Evolutionary conservation across 176 grass and related monocot species (phyloP), one percentile per base, ranked within the genome.

Genomic region (Chloris gayana): DNA sequence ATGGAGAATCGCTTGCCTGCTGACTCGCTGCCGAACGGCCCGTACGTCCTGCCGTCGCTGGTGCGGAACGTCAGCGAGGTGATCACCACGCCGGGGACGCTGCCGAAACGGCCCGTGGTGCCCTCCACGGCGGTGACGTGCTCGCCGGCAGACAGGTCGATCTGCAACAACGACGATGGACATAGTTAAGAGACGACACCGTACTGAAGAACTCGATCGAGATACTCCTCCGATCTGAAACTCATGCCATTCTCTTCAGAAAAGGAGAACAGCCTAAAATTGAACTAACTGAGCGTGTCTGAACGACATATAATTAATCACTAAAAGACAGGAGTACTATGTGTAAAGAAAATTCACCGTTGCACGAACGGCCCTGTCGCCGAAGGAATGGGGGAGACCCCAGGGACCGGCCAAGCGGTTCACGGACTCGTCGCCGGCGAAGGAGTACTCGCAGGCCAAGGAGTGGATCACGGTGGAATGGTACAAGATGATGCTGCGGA

Each of bases 51-150:
- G 26, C 76, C 68, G 33, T 4, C 5, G 76, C 17, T 64, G 22
- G 58, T 85, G 37, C 68, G 68, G 46, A 79, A 85, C 19, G 58
- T 45, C 7, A 85, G 76, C 69, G 84, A 86, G 14, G 84, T 80
- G 60, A 86, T 24, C 14, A 85, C 69, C 10, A 21, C 25, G 7
- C 1, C 14, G 0, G 3, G 14, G 21, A 80, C 25, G 2, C 19
- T 24, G 2, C 18, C 22, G 58, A 71, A 73, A 18, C 9, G 58
- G 67, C 75, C 83, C 9, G 9, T 24, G 1, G 68, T 58, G 1
- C 76, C 76, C 27, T 80, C 76, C 0, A 73, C 9, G 0, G 75
- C 57, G 0, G 45, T 65, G 14, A 85, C 8, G 1, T 67, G 60
- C 76, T 85, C 76, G 0, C 70, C 34, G 1, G 33, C 11, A 0